Evolutionary conservation across 257 asterid genomes (phyloP).

Genomic region (Solanum lycopersicoides): DNA sequence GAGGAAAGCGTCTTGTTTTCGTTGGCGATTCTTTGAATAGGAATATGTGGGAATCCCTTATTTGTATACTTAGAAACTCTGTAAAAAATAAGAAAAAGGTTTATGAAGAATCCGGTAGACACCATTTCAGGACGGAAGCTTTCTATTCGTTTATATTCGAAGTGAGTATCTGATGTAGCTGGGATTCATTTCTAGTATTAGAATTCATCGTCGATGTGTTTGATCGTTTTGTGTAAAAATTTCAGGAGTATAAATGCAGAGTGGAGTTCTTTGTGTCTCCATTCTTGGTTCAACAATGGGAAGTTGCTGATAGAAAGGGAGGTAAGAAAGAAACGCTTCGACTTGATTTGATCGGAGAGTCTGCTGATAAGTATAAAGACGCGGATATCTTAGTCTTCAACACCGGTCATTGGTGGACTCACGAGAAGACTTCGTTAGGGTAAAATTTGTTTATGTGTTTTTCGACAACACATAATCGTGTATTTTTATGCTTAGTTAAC

Average conservation of each 20-base stretch:
- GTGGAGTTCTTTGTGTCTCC: constrained; percentile 69
- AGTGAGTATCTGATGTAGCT: constrained; percentile 20
- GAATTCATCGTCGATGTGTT: background rate
- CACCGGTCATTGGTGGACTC: constrained; percentile 93
- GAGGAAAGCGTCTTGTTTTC: constrained; percentile 55
- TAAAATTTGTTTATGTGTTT: background rate
- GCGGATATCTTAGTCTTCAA: constrained; percentile 63
- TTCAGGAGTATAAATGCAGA: constrained; percentile 52
- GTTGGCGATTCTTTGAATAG: constrained; percentile 74
- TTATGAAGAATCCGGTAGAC: constrained; percentile 50
- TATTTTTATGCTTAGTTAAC: background rate
- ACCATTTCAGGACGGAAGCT: constrained; percentile 45
- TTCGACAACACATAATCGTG: background rate
- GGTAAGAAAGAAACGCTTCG: constrained; percentile 64
- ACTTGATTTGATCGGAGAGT: constrained; percentile 41
- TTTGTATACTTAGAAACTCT: constrained; percentile 56
- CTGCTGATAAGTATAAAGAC: constrained; percentile 40
- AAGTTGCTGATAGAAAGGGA: constrained; percentile 25
- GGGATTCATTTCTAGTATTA: background rate
- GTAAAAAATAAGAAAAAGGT: constrained; percentile 46
- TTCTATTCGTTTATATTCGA: constrained; percentile 51
- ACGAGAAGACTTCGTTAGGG: constrained; percentile 74
- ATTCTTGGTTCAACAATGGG: constrained; percentile 73
- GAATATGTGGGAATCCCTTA: constrained; percentile 84
- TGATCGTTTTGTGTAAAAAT: background rate